These are phyloP conservation scores for Geranium brycei DNA, from an alignment of 345 rosid genomes.

Conservation along the genomic window DNA sequence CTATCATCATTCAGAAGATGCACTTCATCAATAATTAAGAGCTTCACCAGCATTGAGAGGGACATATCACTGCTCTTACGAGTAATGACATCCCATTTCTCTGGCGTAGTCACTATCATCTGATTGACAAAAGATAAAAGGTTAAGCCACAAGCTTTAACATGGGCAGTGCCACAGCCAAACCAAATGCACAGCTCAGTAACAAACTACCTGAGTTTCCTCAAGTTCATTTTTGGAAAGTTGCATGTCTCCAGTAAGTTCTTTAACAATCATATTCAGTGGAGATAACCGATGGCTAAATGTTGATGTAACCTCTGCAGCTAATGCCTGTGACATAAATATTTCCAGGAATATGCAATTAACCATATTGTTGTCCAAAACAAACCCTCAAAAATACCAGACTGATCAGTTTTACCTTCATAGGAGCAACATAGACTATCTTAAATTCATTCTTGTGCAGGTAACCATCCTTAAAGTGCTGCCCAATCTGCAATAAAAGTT, in stretches of 20 bases:
- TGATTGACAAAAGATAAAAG: constrained; percentile 18
- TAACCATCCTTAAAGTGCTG: constrained; percentile 93
- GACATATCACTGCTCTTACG: constrained; percentile 99
- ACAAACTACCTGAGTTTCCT: constrained; percentile 76
- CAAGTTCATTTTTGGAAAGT: constrained; percentile 77
- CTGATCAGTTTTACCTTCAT: constrained; percentile 55
- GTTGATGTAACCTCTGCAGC: constrained; percentile 95
- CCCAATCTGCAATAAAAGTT: constrained; percentile 50
- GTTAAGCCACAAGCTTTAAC: constrained; percentile 12
- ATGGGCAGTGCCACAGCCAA: constrained; percentile 6
- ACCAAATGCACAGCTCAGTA: constrained; percentile 9
- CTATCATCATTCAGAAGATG: constrained; percentile 98
- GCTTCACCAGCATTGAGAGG: constrained; percentile 91
- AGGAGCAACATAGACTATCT: constrained; percentile 97
- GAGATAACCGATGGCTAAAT: constrained; percentile 80
- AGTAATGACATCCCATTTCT: constrained; percentile 99
- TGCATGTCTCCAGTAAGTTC: constrained; percentile 99
- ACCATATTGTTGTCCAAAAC: neutral
- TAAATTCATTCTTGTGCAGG: constrained; percentile 86
- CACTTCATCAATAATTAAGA: constrained; percentile 93
- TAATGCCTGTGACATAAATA: constrained; percentile 51
- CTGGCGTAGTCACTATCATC: constrained; percentile 99
- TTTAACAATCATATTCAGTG: constrained; percentile 78
- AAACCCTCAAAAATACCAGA: neutral
- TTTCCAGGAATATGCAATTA: constrained; percentile 7